Evolutionary conservation across 192 early-diverging fungal genomes (phyloP), one percentile per base, ranked within the genome.

Genomic region (Gonapodya sp.): DNA sequence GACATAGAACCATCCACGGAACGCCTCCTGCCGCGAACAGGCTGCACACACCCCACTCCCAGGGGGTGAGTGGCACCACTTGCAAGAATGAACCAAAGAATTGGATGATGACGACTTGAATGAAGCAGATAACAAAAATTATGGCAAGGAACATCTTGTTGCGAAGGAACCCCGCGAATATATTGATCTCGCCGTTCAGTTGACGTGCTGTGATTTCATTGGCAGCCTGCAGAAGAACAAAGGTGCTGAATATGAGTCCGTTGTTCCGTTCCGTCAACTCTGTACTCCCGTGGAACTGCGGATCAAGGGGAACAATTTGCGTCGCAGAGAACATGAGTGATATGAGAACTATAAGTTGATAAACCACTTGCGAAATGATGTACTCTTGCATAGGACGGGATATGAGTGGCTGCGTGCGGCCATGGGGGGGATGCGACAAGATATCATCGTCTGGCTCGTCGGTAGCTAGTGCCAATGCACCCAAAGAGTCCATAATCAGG

Each of bases 211-310:
- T 97, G 88, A 97, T 89, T 87, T 95, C 92, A 88, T 94, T 95
- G 82, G 96, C 95, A 35, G 96, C 88, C 85, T 97, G 96, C 81
- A 94, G 89, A 82, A 94, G 94, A 0, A 96, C 93, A 86, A 98
- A 98, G 1, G 94, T 92, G 84, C 96, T 98, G 85, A 96, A 98
- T 31, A 98, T 93, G 78, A 96, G 83, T 18, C 36, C 79, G n/a
- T 46, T 78, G 36, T 78, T 33, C 2, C 36, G 77, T 24, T 78
- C n/a, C 36, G 36, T 36, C 2, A 73, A 14, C 2, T 80, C 73
- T 2, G 77, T 78, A 16, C 8, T 35, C 8, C 8, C 8, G 36
- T 78, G 77, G 36, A 14, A 35, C 8, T 14, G 8, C 2, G 36
- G 79, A 18, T 18, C 24, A 31, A 80, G 35, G 8, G 79, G 79